These are phyloP conservation scores for Nemophila menziesii DNA, from an alignment of 257 asterid species.

Conservation along the genomic window DNA sequence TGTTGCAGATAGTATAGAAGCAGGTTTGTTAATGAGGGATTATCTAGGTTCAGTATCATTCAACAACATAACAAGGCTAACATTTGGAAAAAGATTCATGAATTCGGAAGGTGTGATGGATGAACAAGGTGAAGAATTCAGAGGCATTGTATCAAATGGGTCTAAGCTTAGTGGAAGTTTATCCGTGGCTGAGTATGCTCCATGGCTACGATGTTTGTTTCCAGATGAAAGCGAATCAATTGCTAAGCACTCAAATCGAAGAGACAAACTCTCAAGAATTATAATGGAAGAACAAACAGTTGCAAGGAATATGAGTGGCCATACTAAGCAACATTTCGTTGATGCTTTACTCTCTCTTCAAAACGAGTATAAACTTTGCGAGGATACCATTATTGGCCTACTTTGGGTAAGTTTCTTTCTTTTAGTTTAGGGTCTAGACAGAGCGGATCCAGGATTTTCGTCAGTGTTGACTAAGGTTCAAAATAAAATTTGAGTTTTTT, in stretches of 20 bases:
- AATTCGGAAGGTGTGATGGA: slow-evolving; percentile 41
- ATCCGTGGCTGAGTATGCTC: slow-evolving; percentile 47
- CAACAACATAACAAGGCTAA: slow-evolving; percentile 64
- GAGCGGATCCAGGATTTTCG: too few species aligned
- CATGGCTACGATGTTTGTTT: slow-evolving; percentile 50
- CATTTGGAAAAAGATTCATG: slow-evolving; percentile 74
- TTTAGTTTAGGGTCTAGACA: too few species aligned
- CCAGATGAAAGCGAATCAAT: slow-evolving; percentile 34
- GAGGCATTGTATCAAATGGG: slow-evolving; percentile 42
- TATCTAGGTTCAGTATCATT: slow-evolving; percentile 65
- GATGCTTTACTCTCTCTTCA: slow-evolving; percentile 72
- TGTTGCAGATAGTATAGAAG: slow-evolving; percentile 44
- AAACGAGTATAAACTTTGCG: slow-evolving; percentile 53
- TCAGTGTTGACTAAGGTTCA: too few species aligned
- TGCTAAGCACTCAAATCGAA: slow-evolving; percentile 30
- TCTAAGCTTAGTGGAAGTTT: slow-evolving; percentile 41
- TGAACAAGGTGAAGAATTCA: slow-evolving; percentile 61
- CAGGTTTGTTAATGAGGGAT: slow-evolving; percentile 42
- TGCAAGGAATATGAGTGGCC: slow-evolving; percentile 47
- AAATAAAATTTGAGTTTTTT: too few species aligned
- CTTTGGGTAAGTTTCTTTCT: slow-evolving; percentile 84
- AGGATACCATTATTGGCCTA: slow-evolving; percentile 63
- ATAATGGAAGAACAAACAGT: slow-evolving; percentile 80
- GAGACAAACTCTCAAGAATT: slow-evolving; percentile 37
- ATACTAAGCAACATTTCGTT: slow-evolving; percentile 67